A percentile compares a stretch with the other conserved stretches of the same genome.
Evolutionary conservation across 2,329 filamentous ascomycete genomes (phyloP).

Genomic region (Alternaria sp.): DNA sequence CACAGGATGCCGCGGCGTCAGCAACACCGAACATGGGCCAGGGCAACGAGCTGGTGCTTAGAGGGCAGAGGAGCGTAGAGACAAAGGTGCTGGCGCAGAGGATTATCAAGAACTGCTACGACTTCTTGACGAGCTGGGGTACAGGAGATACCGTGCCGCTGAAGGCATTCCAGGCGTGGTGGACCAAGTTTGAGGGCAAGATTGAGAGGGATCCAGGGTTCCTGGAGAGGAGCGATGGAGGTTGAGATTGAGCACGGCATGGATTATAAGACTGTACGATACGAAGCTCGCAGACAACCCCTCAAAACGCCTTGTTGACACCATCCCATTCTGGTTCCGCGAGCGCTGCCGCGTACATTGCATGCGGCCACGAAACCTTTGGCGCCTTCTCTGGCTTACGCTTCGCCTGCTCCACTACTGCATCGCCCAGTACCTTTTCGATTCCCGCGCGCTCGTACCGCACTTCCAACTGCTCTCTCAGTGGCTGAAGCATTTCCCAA

Average conservation of each 20-base stretch:
- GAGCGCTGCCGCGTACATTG: constrained; percentile 37
- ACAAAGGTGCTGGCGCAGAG: constrained; percentile 86
- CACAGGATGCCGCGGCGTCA: constrained; percentile 46
- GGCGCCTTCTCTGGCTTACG: constrained; percentile 53
- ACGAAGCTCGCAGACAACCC: neutral
- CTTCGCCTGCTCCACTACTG: constrained; percentile 53
- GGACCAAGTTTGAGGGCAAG: constrained; percentile 91
- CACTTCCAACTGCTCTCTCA: constrained; percentile 36
- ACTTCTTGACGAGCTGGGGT: constrained; percentile 91
- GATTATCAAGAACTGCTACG: constrained; percentile 97
- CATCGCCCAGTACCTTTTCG: constrained; percentile 57
- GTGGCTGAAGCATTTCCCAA: constrained; percentile 26
- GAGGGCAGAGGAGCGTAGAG: constrained; percentile 58
- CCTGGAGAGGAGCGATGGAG: constrained; percentile 74
- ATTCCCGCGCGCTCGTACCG: constrained; percentile 49
- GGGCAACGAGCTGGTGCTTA: constrained; percentile 47
- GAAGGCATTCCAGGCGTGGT: constrained; percentile 96
- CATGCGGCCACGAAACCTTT: constrained; percentile 48
- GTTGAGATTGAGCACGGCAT: constrained; percentile 24
- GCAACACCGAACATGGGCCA: constrained; percentile 33
- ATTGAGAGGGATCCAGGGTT: constrained; percentile 89
- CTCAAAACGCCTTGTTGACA: constrained; percentile 43
- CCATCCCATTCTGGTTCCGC: constrained; percentile 42
- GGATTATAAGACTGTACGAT: neutral
- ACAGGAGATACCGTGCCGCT: constrained; percentile 86